Evolutionary conservation across 208 protist species (phyloP), one percentile per base, ranked within the genome.

Genomic region (Trypanosoma scelopori): DNA sequence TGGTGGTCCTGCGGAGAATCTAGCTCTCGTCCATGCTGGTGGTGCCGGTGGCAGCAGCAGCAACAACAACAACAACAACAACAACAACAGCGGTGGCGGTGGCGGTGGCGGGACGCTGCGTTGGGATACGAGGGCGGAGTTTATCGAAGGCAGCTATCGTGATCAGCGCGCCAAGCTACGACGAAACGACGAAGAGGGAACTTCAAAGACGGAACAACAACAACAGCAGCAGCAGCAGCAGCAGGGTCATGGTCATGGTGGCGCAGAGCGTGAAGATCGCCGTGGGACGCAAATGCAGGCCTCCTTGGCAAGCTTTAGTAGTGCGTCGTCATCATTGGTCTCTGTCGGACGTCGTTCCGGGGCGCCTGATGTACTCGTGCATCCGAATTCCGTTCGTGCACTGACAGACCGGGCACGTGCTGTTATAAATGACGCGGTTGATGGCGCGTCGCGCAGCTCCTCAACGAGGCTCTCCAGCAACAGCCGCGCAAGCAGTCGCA

Each of bases 371-470:
- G 28, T 30, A 57, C 12, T 57, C 9, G 23, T 57, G 20, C 4
- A 57, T 20, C 1, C 41, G 9, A 23, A 6, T 5, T 42, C 52
- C 16, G 52, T 57, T 3, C 52, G 52, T 43, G 52, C 30, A 32
- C 37, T 57, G 37, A 41, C 27, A 4, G 52, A 57, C 18, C 22
- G 52, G 27, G 52, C 35, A 15, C 52, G 52, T 25, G 52, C 52
- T 43, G 52, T 57, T 16, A n/a, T 57, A 3, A 57, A 28, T 57
- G 52, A 57, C 3, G 28, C 52, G 9, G 28, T 6, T 15, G 35
- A 43, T 20, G 28, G 4, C 4, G 48, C n/a, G n/a, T 52, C 48
- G 13, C 48, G 48, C 13, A 28, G 48, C 20, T 28, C 22, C 11
- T 30, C 15, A 16, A 52, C 15, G 9, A 28, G 22, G 15, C 11